Evolutionary conservation across 257 asterid genomes (phyloP), one percentile per base, ranked within the genome.

Genomic region (Plectranthus barbatus): DNA sequence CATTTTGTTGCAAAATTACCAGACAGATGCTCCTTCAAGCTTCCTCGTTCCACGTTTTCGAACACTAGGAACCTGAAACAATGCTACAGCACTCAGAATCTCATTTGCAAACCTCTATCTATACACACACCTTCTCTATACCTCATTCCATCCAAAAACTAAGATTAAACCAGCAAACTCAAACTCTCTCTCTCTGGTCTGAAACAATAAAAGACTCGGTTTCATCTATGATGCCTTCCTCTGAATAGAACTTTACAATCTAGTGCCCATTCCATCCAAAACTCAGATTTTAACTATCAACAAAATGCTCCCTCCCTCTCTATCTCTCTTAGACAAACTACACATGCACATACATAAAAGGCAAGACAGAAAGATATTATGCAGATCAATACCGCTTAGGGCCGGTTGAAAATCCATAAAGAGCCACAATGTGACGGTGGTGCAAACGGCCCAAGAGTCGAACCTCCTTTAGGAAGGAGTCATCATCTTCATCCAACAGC

Each of bases 381-480:
- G 26, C 13, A 60, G 50, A 74, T 51, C 26, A 47, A 48, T 77
- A 91, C 98, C 94, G 72, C 74, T 72, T 88, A 37, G 74, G 68
- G n/a, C 95, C 93, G 3, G 71, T 49, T 14, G 85, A 88, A 37
- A 81, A 91, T n/a, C 98, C 98, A 55, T 57, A 47, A 34, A 91
- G 87, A 0, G 86, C 68, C 46, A 78, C 87, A 77, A 91, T 77
- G 73, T 91, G 98, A 41, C 98, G 97, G 61, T 91, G 98, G 72
- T 88, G 94, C 83, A 91, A 70, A 45, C 84, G 80, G 52, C 82
- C 84, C 63, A 88, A 76, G 70, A 84, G 73, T 37, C 79, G 80
- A 47, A 91, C 92, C 60, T 83, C 81, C 56, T 72, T 76, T 29
- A 52, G 66, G 74, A 91, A 91, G 50, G 83, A 72, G 56, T 80